A percentile compares a stretch with the other conserved stretches of the same genome.
Conservation (phyloP, 129 eudicot genomes). For the Pittosporum tobira region DNA sequence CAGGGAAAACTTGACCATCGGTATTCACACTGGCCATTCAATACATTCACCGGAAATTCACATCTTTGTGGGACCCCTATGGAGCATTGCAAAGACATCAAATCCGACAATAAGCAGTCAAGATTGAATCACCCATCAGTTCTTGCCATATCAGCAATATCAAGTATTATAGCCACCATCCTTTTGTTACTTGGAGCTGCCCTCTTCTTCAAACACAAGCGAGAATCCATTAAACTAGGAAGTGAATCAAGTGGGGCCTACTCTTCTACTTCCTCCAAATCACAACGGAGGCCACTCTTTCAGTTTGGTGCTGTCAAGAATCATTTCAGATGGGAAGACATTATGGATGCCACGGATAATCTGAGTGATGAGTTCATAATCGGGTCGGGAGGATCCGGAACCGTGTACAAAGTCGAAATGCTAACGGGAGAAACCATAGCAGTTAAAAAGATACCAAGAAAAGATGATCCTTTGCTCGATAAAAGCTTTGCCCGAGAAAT, state of each 20-base stretch:
- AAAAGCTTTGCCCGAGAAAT: slow-evolving; percentile 90
- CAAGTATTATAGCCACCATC: slow-evolving; percentile 41
- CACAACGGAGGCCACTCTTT: slow-evolving; percentile 51
- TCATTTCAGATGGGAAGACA: slow-evolving; percentile 68
- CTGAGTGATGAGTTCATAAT: slow-evolving; percentile 76
- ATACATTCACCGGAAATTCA: slow-evolving; percentile 56
- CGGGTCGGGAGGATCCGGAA: slow-evolving; percentile 94
- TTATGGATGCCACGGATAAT: slow-evolving; percentile 88
- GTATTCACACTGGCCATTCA: slow-evolving; percentile 60
- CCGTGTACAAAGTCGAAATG: slow-evolving; percentile 70
- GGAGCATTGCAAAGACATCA: slow-evolving; percentile 20
- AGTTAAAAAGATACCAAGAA: slow-evolving; percentile 66
- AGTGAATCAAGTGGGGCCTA: slow-evolving; percentile 35
- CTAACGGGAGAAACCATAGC: slow-evolving; percentile 65
- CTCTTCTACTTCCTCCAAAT: slow-evolving; percentile 67
- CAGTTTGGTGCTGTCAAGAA: slow-evolving; percentile 38
- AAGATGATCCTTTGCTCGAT: slow-evolving; percentile 65
- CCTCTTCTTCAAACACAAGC: slow-evolving; percentile 40
- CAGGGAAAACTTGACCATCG: slow-evolving; percentile 56
- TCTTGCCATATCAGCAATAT: slow-evolving; percentile 53
- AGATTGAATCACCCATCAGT: slow-evolving; percentile 39
- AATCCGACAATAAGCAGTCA: slow-evolving; percentile 20
- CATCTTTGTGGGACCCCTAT: slow-evolving; percentile 83
- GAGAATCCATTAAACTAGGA: slow-evolving; percentile 37
- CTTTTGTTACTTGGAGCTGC: slow-evolving; percentile 51